phyloP scores from a whole-genome alignment of 805 yeast species.

The Metschnikowia bowlesiae region DNA sequence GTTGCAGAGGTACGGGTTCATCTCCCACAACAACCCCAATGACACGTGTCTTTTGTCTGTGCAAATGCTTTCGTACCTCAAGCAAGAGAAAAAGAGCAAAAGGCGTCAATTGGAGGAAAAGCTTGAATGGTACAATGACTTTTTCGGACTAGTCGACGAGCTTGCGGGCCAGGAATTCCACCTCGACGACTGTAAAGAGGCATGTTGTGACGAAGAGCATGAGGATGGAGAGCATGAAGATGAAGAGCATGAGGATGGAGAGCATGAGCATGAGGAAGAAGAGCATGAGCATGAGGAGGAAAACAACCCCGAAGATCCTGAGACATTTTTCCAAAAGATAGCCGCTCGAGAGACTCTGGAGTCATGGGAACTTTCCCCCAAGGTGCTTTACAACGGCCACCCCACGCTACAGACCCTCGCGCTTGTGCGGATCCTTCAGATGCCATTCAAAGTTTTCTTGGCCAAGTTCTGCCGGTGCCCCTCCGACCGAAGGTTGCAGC shows the following conservation, averaged over 20 bases:
- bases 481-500: conserved; percentile 20
- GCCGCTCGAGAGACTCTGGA: conserved; percentile 21
- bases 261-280: no score
- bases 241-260: conserved; percentile 11
- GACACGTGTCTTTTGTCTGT: conserved; percentile 58
- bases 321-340: not conserved
- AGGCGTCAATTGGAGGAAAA: conserved; percentile 34
- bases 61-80: conserved; percentile 38
- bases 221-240: not conserved
- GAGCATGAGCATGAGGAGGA: no score
- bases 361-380: conserved; percentile 44
- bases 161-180: conserved; percentile 13
- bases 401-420: conserved; percentile 38
- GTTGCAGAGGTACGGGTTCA: conserved; percentile 76
- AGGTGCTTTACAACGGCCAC: conserved; percentile 38
- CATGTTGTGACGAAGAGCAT: conserved; percentile 15
- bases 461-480: conserved; percentile 17
- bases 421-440: conserved; percentile 17
- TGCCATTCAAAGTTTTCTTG: conserved; percentile 27
- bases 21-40: conserved; percentile 42
- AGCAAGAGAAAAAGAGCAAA: conserved; percentile 18
- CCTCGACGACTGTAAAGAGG: conserved; percentile 16
- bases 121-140: conserved; percentile 46
- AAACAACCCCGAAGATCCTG: conserved; percentile 18
- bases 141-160: conserved; percentile 34